Evolutionary conservation across 345 rosid genomes (phyloP).

Genomic region (Acer saccharum): DNA sequence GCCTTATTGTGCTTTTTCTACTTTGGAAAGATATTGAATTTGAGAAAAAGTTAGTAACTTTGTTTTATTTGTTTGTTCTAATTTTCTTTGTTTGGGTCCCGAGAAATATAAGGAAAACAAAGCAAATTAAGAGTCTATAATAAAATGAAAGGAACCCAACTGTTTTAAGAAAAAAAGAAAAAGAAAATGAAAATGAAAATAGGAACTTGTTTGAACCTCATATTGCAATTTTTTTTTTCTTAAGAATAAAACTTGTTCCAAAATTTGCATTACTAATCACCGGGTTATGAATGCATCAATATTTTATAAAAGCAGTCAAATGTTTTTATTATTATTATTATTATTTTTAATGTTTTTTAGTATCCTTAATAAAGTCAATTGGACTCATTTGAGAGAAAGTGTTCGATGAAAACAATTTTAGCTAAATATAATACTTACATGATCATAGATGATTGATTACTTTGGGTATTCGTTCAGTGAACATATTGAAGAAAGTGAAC

Average conservation of each 20-base stretch:
- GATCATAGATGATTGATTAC: background rate
- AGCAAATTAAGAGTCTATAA: background rate
- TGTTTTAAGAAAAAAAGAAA: background rate
- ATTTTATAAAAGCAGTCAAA: background rate
- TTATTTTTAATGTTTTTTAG: background rate
- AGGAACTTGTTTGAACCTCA: background rate
- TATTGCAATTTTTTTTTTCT: background rate
- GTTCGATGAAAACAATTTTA: background rate
- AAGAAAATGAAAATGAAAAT: background rate
- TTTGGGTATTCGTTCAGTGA: background rate
- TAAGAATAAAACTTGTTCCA: background rate
- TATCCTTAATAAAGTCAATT: background rate
- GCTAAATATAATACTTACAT: background rate
- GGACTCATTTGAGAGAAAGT: background rate
- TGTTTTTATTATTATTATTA: background rate
- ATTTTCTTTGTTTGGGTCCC: background rate
- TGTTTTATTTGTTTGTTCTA: background rate
- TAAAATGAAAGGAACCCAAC: background rate
- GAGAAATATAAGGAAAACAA: background rate
- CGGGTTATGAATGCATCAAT: background rate
- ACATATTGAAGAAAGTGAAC: background rate
- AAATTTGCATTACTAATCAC: background rate
- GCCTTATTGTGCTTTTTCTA: slow-evolving; percentile 2
- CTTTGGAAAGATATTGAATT: slow-evolving; percentile 4
- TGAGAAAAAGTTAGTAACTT: background rate